Conservation (phyloP, 208 protist genomes). For the Tetramitus jugosus region DNA sequence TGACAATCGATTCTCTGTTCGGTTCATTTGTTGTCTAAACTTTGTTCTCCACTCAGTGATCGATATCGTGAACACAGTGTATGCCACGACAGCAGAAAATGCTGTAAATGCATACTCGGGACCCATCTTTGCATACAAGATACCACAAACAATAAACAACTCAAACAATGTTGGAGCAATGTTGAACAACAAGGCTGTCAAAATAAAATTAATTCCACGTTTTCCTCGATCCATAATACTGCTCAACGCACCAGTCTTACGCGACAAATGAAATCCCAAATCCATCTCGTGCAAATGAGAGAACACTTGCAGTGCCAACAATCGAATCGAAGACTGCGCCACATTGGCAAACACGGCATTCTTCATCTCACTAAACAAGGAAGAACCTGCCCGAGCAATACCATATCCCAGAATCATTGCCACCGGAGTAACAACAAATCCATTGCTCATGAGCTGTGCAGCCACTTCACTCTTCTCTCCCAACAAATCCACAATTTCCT, state of each 20-base stretch:
- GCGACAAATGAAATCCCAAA: background rate
- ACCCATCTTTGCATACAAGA: slow-evolving; percentile 61
- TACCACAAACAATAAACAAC: slow-evolving; percentile 70
- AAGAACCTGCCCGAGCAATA: background rate
- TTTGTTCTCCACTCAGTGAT: slow-evolving; percentile 57
- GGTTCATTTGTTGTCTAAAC: slow-evolving; percentile 74
- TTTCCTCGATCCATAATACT: slow-evolving; percentile 79
- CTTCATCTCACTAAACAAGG: background rate
- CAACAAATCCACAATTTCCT: background rate
- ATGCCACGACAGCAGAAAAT: slow-evolving; percentile 60
- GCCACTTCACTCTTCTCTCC: background rate
- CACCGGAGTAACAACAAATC: background rate
- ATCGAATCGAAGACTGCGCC: background rate
- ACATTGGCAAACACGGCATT: slow-evolving; percentile 18
- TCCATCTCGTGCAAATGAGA: slow-evolving; percentile 1
- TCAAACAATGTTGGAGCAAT: slow-evolving; percentile 81
- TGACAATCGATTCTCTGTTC: slow-evolving; percentile 68
- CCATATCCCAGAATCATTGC: slow-evolving; percentile 13
- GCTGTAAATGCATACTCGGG: slow-evolving; percentile 69
- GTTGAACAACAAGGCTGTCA: slow-evolving; percentile 76
- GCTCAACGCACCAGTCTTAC: slow-evolving; percentile 59
- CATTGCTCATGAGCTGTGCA: no score
- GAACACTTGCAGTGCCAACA: background rate
- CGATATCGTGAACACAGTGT: slow-evolving; percentile 68
- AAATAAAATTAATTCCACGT: slow-evolving; percentile 70